Base-by-base conservation (phyloP, 352 stramenopile genomes). In the Salisapilia sapeloensis region DNA sequence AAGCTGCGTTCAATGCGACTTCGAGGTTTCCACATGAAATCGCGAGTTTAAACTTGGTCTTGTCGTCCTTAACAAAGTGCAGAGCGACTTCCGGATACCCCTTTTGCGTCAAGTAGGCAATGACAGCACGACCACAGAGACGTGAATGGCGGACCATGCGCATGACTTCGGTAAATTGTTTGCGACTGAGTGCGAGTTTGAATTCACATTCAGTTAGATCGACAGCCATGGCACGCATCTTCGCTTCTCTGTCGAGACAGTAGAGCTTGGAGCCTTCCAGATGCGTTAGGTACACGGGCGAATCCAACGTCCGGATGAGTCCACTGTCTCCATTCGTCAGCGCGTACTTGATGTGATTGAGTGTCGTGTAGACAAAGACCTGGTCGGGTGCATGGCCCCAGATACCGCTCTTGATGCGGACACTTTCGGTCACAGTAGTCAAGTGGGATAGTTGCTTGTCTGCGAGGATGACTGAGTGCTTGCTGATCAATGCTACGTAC, bases 1-100 rank as follows among this genome's bases (percentile, higher is more conserved):
- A 96, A 0, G 92, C 92, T 28, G 84, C 95, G 52, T 97, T 94
- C 60, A 98, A 83, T 19, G 93, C 95, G 23, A 97, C 91, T 53
- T 99, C 93, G 42, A 99, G 92, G 53, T 99, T 98, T 38, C 95
- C 95, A 46, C 96, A 99, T 25, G 92, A 96, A 40, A 99, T 91
- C 4, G 91, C 92, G 17, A 99, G 66, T 48, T 97, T 96, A 67
- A 99, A 99, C 19, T 92, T 71, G 29, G 93, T 98, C 55, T 94
- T 93, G 29, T 96, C 92, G 59, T 99, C 95, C 36, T 92, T 93
- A 21, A 99, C 96, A 63, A 99, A 99, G 67, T 99, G 94, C 28
- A 99, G 71, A 6, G 96, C 96, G 14, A 99, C 94, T 48, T 99
- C 95, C 2, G 95, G 94, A 56, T 98, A 99, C n/a, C 96, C 96